phyloP scores from a whole-genome alignment of 2,329 filamentous ascomycete species.

The Fusarium longipes region DNA sequence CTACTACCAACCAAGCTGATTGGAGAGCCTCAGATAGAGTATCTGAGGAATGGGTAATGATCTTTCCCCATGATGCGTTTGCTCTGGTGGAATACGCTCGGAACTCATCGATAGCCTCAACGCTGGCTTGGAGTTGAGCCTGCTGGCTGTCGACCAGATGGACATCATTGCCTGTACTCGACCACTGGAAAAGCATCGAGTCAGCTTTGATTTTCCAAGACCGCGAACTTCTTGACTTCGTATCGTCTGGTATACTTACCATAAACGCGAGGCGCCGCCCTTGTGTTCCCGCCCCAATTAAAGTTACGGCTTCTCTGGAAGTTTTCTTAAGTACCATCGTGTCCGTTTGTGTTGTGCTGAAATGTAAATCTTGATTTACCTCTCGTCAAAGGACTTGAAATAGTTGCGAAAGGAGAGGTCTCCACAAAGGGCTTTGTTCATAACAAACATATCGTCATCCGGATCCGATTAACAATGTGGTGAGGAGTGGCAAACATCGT shows the following conservation, averaged over 20 bases:
- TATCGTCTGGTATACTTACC: slow-evolving; percentile 27
- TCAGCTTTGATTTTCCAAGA: not conserved
- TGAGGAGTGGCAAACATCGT: slow-evolving; percentile 18
- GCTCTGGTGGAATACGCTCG: slow-evolving; percentile 15
- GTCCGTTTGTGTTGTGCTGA: not conserved
- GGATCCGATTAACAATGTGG: slow-evolving; percentile 22
- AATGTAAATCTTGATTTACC: not conserved
- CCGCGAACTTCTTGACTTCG: not conserved
- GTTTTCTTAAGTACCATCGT: slow-evolving; percentile 32
- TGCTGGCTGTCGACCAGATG: slow-evolving; percentile 46
- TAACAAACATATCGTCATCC: slow-evolving; percentile 1
- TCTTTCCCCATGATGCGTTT: slow-evolving; percentile 30
- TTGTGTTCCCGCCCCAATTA: slow-evolving; percentile 49
- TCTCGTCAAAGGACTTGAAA: not conserved
- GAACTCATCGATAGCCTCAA: slow-evolving; percentile 44
- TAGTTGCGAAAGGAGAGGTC: not conserved
- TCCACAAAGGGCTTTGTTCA: not conserved
- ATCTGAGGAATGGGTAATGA: slow-evolving; percentile 38
- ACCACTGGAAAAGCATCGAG: slow-evolving; percentile 40
- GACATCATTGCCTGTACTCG: slow-evolving; percentile 47
- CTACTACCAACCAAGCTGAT: slow-evolving; percentile 45
- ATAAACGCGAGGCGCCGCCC: slow-evolving; percentile 49
- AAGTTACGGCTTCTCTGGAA: slow-evolving; percentile 34
- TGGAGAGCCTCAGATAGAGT: slow-evolving; percentile 35
- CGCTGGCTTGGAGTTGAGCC: slow-evolving; percentile 44